These are phyloP conservation scores for Moniliella sp. DNA, from an alignment of 1,284 basidiomycete species.

Conservation along the genomic window DNA sequence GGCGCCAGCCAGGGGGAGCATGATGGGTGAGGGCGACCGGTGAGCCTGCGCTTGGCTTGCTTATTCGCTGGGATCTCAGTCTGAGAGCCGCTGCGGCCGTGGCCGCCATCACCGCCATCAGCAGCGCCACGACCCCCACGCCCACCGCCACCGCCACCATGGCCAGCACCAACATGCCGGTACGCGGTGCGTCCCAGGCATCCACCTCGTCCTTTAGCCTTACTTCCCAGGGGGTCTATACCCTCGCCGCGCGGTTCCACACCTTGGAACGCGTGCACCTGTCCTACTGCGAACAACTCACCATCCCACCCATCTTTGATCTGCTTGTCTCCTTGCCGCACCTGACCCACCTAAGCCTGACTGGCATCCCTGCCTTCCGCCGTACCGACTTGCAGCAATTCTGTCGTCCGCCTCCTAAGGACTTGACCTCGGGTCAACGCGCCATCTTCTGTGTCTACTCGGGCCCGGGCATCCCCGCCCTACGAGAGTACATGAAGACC, in stretches of 20 bases:
- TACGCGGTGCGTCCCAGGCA: too few species aligned
- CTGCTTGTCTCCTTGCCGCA: conserved; percentile 66
- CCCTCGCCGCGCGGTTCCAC: conserved; percentile 51
- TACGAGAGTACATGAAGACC: conserved; percentile 50
- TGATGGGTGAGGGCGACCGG: too few species aligned
- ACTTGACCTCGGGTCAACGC: conserved; percentile 79
- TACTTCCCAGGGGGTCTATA: conserved; percentile 76
- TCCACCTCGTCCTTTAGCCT: too few species aligned
- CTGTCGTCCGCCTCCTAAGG: conserved; percentile 71
- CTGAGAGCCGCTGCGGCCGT: too few species aligned
- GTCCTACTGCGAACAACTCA: conserved; percentile 87
- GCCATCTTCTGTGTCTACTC: conserved; percentile 93
- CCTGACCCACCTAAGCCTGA: conserved; percentile 79
- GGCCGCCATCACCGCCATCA: too few species aligned
- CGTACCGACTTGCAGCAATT: conserved; percentile 66
- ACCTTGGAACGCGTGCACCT: conserved; percentile 77
- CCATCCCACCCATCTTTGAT: conserved; percentile 70
- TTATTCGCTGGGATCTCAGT: too few species aligned
- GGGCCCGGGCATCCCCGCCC: conserved; percentile 62
- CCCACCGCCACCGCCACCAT: too few species aligned
- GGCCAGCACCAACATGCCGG: too few species aligned
- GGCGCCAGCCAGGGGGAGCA: too few species aligned
- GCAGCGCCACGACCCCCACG: too few species aligned
- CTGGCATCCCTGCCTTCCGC: conserved; percentile 79
- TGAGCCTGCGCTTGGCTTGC: too few species aligned